Evolutionary conservation across 78 protist genomes (phyloP), one percentile per base, ranked within the genome.

Genomic region (Monocercomonoides exilis): DNA sequence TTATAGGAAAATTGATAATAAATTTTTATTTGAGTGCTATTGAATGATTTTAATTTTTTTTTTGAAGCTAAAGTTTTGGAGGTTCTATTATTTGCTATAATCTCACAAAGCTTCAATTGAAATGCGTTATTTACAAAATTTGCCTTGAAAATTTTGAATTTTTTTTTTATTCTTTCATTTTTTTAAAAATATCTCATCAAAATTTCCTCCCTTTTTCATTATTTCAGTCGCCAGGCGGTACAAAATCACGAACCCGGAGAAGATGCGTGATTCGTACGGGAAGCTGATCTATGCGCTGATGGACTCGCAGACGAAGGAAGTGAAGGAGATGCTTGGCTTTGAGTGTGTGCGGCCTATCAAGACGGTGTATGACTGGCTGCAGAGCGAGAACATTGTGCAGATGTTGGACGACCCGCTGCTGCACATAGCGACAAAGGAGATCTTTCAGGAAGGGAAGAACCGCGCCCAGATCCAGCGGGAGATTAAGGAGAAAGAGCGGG

Each of bases 401-500:
- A 35, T 95, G 3, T 70, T 94, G 36, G 86, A 81, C 0, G 94
- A 95, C 80, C 91, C 90, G 29, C 1, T 44, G 32, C 43, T 96
- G 2, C 64, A 46, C 21, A 33, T 54, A n/a, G 98, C 96, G 35
- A 92, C 96, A 21, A 35, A 70, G n/a, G 94, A 87, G 36, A 85
- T 91, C 2, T 54, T 87, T 0, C 90, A 77, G 3, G 89, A 82
- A 41, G 21, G 38, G 38, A 86, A 85, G 43, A 1, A 79, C 0
- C 84, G 95, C 1, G 3, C 43, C 29, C 81, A 90, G 36, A 45
- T 90, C 11, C 89, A 87, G 38, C 6, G 86, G 0, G 94, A 87
- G 64, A 91, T 92, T 77, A 89, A 85, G 43, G 45, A 35, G 41
- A 96, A 96, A 85, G 95, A 93, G 80, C 32, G 2, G 0, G 95